phyloP scores from a whole-genome alignment of 129 eudicot species.

The Artemisia tridentata region DNA sequence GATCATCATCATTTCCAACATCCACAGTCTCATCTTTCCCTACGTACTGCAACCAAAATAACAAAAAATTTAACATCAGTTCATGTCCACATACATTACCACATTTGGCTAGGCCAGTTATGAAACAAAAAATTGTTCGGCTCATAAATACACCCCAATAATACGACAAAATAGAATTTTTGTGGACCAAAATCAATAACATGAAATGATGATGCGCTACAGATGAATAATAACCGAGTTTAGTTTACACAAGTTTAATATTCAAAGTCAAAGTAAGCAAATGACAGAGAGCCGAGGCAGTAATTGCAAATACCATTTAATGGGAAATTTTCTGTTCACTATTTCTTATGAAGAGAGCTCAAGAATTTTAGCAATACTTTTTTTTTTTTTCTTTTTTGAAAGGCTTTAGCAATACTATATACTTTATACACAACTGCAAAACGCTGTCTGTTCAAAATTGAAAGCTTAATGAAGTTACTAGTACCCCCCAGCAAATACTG shows the following conservation, averaged over 20 bases:
- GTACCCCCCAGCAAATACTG: not conserved
- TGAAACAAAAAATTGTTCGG: not conserved
- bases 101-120: not conserved
- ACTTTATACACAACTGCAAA: not conserved
- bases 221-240: not conserved
- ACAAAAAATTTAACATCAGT: conserved; percentile 1
- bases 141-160: not conserved
- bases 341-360: not conserved
- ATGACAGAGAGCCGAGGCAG: not conserved
- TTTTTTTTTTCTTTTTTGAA: not conserved
- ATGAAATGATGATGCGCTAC: too few species aligned
- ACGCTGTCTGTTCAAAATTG: too few species aligned
- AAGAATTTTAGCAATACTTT: not conserved
- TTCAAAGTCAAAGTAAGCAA: not conserved
- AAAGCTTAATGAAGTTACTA: not conserved
- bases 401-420: not conserved
- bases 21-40: conserved; percentile 34
- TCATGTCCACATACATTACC: not conserved
- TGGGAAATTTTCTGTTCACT: not conserved
- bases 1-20: conserved; percentile 26
- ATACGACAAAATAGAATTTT: not conserved
- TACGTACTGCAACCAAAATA: conserved; percentile 32
- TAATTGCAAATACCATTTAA: not conserved
- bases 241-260: not conserved
- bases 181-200: not conserved